These are phyloP conservation scores for Torulaspora pretoriensis DNA, from an alignment of 1,139 yeast species.

Conservation along the genomic window DNA sequence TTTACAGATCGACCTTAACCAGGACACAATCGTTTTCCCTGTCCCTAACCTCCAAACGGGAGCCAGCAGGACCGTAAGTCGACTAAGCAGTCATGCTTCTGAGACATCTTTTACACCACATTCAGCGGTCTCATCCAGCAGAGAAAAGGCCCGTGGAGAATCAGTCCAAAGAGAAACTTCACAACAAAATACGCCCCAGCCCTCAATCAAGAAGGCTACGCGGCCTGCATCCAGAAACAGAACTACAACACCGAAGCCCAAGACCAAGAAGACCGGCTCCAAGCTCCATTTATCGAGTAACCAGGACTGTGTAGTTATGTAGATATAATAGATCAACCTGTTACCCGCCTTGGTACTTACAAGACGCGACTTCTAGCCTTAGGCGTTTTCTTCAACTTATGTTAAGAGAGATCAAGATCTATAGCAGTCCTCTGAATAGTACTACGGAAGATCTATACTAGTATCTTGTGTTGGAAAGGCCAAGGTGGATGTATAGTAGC, in stretches of 20 bases:
- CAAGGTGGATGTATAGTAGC: not conserved
- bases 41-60: conserved; percentile 14
- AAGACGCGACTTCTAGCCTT: conserved; percentile 10
- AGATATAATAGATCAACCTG: not conserved
- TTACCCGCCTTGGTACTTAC: conserved; percentile 5
- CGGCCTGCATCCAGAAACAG: not conserved
- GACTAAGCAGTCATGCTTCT: conserved; percentile 7
- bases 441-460: not conserved
- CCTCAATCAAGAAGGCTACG: not conserved
- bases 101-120: conserved; percentile 1
- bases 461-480: not conserved
- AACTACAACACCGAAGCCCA: conserved; percentile 1
- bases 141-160: not conserved
- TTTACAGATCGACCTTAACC: conserved; percentile 10
- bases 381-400: not conserved
- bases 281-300: conserved; percentile 10
- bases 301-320: conserved; percentile 16
- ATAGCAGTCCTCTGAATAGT: not conserved
- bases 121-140: not conserved
- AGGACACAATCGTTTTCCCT: conserved; percentile 12
- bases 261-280: conserved; percentile 7
- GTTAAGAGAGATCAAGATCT: not conserved
- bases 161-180: not conserved
- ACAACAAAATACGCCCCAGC: not conserved
- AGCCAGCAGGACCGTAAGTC: conserved; percentile 12